These are phyloP conservation scores for Colletotrichum lentis DNA, from an alignment of 2,329 filamentous ascomycete species.

Conservation along the genomic window DNA sequence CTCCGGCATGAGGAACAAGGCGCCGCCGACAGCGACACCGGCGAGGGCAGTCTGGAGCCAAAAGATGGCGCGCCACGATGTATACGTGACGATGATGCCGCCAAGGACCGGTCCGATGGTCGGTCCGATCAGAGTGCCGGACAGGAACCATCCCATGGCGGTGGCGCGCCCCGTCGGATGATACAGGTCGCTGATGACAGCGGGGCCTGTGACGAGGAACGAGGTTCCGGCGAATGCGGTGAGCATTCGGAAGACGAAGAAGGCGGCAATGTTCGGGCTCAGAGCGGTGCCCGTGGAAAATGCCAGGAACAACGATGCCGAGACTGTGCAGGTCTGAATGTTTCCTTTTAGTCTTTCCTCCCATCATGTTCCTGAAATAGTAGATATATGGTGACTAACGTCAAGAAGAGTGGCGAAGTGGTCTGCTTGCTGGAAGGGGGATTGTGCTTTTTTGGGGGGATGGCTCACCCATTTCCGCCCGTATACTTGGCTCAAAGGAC, in stretches of 20 bases:
- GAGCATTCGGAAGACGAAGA: slow-evolving; percentile 74
- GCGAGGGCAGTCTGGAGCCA: slow-evolving; percentile 73
- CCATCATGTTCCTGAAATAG: neutral
- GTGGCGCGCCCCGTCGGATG: slow-evolving; percentile 70
- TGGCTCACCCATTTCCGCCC: slow-evolving; percentile 59
- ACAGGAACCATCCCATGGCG: slow-evolving; percentile 72
- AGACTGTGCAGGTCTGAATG: slow-evolving; percentile 37
- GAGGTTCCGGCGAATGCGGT: slow-evolving; percentile 76
- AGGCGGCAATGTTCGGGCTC: slow-evolving; percentile 70
- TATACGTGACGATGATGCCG: slow-evolving; percentile 74
- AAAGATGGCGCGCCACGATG: slow-evolving; percentile 73
- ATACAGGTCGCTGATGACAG: slow-evolving; percentile 66
- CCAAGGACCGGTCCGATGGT: slow-evolving; percentile 71
- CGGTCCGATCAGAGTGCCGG: slow-evolving; percentile 71
- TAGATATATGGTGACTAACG: too few relatives aligned
- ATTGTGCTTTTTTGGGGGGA: too few relatives aligned
- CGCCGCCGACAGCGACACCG: slow-evolving; percentile 61
- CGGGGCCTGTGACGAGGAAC: slow-evolving; percentile 72
- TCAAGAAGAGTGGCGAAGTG: neutral
- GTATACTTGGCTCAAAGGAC: slow-evolving; percentile 68
- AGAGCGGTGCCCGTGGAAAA: slow-evolving; percentile 73
- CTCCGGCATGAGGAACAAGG: slow-evolving; percentile 71
- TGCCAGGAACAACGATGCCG: slow-evolving; percentile 60
- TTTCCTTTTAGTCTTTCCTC: neutral
- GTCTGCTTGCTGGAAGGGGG: too few relatives aligned